Conservation (phyloP, 2,329 filamentous ascomycete genomes). For the Cordyceps tenuipes region DNA sequence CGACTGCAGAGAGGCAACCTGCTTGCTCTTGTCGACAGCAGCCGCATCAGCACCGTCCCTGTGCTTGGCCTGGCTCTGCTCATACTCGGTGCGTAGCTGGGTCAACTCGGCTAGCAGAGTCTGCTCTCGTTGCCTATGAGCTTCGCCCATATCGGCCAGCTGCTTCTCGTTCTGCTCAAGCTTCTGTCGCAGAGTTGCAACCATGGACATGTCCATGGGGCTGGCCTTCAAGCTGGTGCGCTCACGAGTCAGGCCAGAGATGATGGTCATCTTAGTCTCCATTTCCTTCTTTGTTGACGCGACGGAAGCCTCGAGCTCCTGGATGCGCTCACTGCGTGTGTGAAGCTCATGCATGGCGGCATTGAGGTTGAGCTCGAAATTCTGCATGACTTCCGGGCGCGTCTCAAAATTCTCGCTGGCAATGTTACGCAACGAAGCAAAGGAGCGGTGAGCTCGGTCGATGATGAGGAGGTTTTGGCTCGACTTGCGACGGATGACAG, state of each 20-base stretch:
- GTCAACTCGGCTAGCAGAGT: slow-evolving; percentile 67
- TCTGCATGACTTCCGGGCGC: slow-evolving; percentile 77
- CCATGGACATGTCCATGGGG: slow-evolving; percentile 84
- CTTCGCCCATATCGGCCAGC: slow-evolving; percentile 63
- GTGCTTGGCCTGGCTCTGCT: slow-evolving; percentile 19
- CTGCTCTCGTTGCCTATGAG: slow-evolving; percentile 64
- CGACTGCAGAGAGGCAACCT: slow-evolving; percentile 57
- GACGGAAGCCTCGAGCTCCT: slow-evolving; percentile 80
- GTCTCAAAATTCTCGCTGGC: slow-evolving; percentile 77
- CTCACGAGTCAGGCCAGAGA: slow-evolving; percentile 87
- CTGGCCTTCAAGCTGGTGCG: slow-evolving; percentile 78
- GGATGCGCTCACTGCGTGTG: slow-evolving; percentile 76
- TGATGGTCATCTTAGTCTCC: slow-evolving; percentile 93
- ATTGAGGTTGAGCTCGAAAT: slow-evolving; percentile 86
- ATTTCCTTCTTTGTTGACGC: slow-evolving; percentile 84
- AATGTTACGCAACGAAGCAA: slow-evolving; percentile 82
- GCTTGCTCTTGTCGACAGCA: slow-evolving; percentile 20
- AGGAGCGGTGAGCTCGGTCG: slow-evolving; percentile 85
- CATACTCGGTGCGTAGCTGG: slow-evolving; percentile 50
- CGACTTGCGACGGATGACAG: slow-evolving; percentile 87
- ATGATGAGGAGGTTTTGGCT: slow-evolving; percentile 81
- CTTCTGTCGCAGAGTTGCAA: slow-evolving; percentile 80
- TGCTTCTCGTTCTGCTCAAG: slow-evolving; percentile 79
- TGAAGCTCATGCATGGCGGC: slow-evolving; percentile 90
- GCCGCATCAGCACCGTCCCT: slow-evolving; percentile 22